Conservation (phyloP, 345 rosid species). For the Brassica incana region DNA sequence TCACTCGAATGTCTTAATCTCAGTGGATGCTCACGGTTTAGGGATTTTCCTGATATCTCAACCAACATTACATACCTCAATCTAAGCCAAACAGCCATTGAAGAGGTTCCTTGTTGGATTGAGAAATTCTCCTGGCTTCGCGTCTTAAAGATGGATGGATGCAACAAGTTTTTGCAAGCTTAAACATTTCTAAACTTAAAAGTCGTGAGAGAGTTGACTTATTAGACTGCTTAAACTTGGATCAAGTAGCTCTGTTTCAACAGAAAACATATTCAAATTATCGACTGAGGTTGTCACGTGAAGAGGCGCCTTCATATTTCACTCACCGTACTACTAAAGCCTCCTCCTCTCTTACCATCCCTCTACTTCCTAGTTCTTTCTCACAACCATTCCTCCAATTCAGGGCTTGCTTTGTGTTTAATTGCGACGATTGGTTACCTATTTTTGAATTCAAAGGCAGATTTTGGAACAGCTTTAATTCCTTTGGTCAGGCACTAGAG, state of each 20-base stretch:
- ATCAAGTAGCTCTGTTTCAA: not conserved
- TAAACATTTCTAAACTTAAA: not conserved
- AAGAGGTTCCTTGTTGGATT: no score
- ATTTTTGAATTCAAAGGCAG: no score
- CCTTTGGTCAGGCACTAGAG: no score
- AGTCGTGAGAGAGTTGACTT: not conserved
- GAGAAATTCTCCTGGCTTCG: not conserved
- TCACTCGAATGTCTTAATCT: not conserved
- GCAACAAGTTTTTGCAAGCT: not conserved
- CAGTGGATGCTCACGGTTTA: not conserved
- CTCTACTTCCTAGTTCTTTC: no score
- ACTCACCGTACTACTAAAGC: no score
- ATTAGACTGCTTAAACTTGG: not conserved
- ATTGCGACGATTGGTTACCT: no score
- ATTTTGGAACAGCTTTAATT: no score
- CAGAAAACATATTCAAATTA: not conserved
- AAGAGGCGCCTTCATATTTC: not conserved
- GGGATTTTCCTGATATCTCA: not conserved
- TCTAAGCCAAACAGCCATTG: no score
- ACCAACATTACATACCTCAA: not conserved
- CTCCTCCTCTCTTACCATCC: no score
- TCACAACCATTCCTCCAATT: no score
- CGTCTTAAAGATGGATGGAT: not conserved
- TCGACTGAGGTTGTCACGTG: not conserved
- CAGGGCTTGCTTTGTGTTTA: no score